These are phyloP conservation scores for Candida vartiovaarae DNA, from an alignment of 805 yeast species.

Conservation along the genomic window DNA sequence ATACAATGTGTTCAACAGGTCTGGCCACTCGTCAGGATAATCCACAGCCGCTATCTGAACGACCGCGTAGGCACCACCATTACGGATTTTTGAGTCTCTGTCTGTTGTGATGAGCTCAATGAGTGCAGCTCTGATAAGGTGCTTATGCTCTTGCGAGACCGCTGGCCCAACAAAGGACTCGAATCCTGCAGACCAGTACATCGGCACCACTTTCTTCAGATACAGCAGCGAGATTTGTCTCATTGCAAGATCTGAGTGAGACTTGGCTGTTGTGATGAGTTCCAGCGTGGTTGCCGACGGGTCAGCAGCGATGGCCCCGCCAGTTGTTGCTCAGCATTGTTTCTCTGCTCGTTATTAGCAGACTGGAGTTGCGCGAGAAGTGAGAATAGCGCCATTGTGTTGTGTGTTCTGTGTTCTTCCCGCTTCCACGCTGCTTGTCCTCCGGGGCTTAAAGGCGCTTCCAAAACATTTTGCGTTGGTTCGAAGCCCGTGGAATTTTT, in stretches of 20 bases:
- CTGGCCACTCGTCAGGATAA: conserved; percentile 96
- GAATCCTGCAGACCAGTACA: conserved; percentile 81
- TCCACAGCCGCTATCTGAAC: conserved; percentile 85
- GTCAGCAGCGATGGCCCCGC: conserved; percentile 33
- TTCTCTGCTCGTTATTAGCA: conserved; percentile 32
- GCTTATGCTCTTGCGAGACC: conserved; percentile 45
- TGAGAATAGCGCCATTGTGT: background rate
- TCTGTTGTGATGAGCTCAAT: conserved; percentile 38
- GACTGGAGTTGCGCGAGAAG: conserved; percentile 28
- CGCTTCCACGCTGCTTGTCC: too few relatives aligned
- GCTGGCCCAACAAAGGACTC: conserved; percentile 66
- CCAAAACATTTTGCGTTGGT: too few relatives aligned
- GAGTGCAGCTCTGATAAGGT: conserved; percentile 41
- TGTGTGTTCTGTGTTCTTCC: too few relatives aligned
- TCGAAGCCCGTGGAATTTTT: too few relatives aligned
- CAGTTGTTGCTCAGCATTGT: conserved; percentile 28
- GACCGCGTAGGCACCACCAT: conserved; percentile 63
- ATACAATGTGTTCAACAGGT: conserved; percentile 45
- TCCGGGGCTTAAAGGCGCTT: too few relatives aligned
- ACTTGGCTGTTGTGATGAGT: conserved; percentile 37
- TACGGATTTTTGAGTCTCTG: conserved; percentile 52
- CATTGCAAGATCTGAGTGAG: conserved; percentile 26
- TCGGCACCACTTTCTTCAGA: conserved; percentile 59
- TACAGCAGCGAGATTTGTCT: conserved; percentile 64
- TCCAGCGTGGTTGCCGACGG: conserved; percentile 41